Percentiles rank a stretch among this genome's conserved stretches.
Evolutionary conservation across 2,329 filamentous ascomycete species (phyloP).

Genomic region (Phaeosphaeriaceae sp.): DNA sequence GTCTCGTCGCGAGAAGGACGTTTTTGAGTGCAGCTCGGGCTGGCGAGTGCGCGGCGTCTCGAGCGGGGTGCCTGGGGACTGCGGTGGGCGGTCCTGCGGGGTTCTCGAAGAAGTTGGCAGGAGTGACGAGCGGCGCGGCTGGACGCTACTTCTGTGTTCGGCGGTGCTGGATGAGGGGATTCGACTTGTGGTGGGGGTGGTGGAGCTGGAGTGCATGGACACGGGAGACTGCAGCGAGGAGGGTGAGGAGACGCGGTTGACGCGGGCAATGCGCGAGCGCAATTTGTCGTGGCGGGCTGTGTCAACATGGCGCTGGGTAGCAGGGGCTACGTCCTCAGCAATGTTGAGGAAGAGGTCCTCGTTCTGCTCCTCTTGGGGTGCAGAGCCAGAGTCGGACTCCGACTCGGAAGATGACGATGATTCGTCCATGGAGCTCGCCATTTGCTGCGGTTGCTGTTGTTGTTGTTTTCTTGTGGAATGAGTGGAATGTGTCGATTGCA

Average conservation of each 20-base stretch:
- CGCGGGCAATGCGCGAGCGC: constrained; percentile 48
- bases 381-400: constrained; percentile 39
- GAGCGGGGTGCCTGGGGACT: constrained; percentile 32
- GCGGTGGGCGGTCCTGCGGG: constrained; percentile 34
- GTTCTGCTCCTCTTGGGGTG: constrained; percentile 35
- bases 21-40: constrained; percentile 39
- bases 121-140: constrained; percentile 41
- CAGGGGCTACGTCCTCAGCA: constrained; percentile 46
- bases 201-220: constrained; percentile 28
- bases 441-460: constrained; percentile 12
- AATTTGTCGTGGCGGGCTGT: constrained; percentile 38
- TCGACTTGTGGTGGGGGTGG: constrained; percentile 37
- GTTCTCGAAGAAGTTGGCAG: constrained; percentile 38
- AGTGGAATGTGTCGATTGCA: constrained; percentile 1
- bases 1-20: constrained; percentile 36
- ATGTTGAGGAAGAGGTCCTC: constrained; percentile 55
- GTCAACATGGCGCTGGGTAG: constrained; percentile 35
- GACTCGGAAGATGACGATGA: constrained; percentile 33
- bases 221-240: constrained; percentile 37
- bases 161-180: constrained; percentile 31
- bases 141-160: constrained; percentile 33
- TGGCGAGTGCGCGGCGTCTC: constrained; percentile 34
- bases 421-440: constrained; percentile 33
- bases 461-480: neutral
- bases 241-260: constrained; percentile 46